A percentile compares a stretch with the other conserved stretches of the same genome.
phyloP scores from a whole-genome alignment of 768 basidiomycete genomes.

The Gyrodon lividus region DNA sequence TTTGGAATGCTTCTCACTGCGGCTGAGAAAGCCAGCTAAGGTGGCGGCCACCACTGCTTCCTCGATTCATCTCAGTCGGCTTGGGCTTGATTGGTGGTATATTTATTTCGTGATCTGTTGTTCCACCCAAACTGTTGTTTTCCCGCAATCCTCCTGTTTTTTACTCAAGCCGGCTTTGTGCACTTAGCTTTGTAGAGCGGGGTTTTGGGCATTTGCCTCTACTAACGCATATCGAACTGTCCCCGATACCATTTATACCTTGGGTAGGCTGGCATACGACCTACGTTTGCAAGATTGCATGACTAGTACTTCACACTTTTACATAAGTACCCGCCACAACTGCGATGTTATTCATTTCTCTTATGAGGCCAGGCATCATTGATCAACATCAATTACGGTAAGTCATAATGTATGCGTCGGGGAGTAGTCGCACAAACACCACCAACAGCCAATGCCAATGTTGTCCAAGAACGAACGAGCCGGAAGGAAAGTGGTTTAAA shows the following conservation, averaged over 20 bases:
- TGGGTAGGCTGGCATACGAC: not conserved
- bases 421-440: not conserved
- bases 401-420: not conserved
- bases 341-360: not conserved
- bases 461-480: no score
- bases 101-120: not conserved
- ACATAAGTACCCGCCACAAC: not conserved
- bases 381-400: not conserved
- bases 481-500: conserved; percentile 21
- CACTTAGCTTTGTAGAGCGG: not conserved
- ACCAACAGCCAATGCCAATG: no score
- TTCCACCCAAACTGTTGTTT: not conserved
- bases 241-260: not conserved
- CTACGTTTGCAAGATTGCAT: not conserved
- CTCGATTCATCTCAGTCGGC: not conserved
- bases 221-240: not conserved
- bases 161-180: not conserved
- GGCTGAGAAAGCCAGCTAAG: conserved; percentile 5
- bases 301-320: not conserved
- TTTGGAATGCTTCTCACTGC: conserved; percentile 24
- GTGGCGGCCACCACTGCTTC: not conserved
- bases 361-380: not conserved
- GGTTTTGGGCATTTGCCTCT: not conserved
- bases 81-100: not conserved
- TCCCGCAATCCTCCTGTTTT: not conserved